Percentiles rank a stretch among this genome's conserved stretches.
phyloP scores from a whole-genome alignment of 306 rosid species.

The Coriaria nepalensis region DNA sequence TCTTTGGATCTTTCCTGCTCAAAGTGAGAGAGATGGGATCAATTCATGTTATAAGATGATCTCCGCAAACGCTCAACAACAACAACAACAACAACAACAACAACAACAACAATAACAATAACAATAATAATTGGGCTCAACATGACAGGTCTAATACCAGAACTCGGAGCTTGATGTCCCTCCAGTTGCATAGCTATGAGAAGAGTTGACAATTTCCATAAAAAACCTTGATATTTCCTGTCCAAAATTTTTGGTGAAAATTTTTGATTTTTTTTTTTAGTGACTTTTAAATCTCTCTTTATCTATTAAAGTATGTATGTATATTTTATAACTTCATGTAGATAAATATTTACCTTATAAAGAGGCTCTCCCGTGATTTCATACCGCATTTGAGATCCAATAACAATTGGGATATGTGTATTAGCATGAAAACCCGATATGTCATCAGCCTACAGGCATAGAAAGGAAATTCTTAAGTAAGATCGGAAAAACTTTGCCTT shows the following conservation, averaged over 20 bases:
- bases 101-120: too few relatives aligned
- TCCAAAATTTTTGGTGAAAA: slow-evolving; percentile 9
- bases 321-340: too few relatives aligned
- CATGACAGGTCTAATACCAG: slow-evolving; percentile 38
- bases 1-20: slow-evolving; percentile 54
- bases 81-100: too few relatives aligned
- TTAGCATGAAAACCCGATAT: slow-evolving; percentile 60
- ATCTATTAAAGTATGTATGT: too few relatives aligned
- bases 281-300: too few relatives aligned
- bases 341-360: slow-evolving; percentile 42
- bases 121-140: too few relatives aligned
- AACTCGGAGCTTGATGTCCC: slow-evolving; percentile 72
- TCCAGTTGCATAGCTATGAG: slow-evolving; percentile 96
- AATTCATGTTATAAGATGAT: too few relatives aligned
- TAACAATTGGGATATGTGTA: slow-evolving; percentile 75
- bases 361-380: slow-evolving; percentile 81
- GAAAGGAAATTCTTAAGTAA: slow-evolving; percentile 3
- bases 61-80: too few relatives aligned
- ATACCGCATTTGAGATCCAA: slow-evolving; percentile 83
- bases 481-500: neutral
- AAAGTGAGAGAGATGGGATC: neutral
- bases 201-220: slow-evolving; percentile 71
- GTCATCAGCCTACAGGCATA: slow-evolving; percentile 48
- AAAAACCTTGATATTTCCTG: slow-evolving; percentile 74
- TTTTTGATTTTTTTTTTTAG: neutral